Evolutionary conservation across 257 asterid species (phyloP), one percentile per base, ranked within the genome.

Genomic region (Gardenia jasminoides): DNA sequence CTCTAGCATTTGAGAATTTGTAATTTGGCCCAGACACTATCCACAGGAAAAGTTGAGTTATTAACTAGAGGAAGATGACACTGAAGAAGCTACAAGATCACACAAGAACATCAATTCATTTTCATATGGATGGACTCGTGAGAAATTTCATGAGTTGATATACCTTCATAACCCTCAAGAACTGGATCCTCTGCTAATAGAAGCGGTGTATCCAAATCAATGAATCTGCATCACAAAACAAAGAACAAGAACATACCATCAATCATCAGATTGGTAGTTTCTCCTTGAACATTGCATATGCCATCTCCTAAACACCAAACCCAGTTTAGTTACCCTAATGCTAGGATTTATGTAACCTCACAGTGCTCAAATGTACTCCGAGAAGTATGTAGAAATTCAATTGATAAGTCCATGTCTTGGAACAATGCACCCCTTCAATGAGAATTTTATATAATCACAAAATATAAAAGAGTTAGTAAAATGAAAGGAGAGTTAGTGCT

Each of bases 101-200:
- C 75, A 67, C 44, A 17, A 65, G 71, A 67, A 16, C 19, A 72
- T 50, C 30, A 15, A 41, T 31, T 20, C 16, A 75, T 67, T 62
- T 36, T n/a, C 41, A 33, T 56, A 66, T 41, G 31, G 71, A 72
- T 77, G 80, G 61, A 52, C 31, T 16, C 17, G 41, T 67, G 50
- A 79, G 52, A 71, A 26, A 65, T 79, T 64, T 66, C 44, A 75
- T 20, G 72, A 3, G 20, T 36, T 13, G 22, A 13, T 11, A 39
- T 84, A 93, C 98, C 98, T 93, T 92, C 89, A 87, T 93, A 92
- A 76, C 98, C 98, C 76, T 78, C 97, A 16, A 82, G 76, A 66
- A 93, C 98, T n/a, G 98, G 98, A 84, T 93, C 98, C 86, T 90
- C 96, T 5, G 95, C 96, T 80, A 93, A 83, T 84, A 93, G 80